Base-by-base conservation (phyloP, 2,329 filamentous ascomycete genomes). In the Domatiomyces catenatus region DNA sequence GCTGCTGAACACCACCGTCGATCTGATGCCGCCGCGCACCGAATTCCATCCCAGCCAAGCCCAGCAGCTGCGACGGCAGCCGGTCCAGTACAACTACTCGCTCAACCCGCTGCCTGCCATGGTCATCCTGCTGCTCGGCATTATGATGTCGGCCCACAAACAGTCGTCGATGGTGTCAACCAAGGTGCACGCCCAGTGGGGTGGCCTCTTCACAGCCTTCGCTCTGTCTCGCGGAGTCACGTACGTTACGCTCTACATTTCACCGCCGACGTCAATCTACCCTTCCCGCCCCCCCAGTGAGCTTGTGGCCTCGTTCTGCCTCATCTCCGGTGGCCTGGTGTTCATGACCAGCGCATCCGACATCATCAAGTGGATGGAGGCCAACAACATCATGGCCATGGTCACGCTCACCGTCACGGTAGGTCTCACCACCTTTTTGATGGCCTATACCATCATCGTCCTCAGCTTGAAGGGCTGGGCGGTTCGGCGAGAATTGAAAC, bases 181-280 rank as follows among this genome's bases (percentile, higher is more conserved):
- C 58, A 94, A 92, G 86, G 77, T 96, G 47, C 90, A 96, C 69
- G 83, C 83, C 63, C 89, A 95, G 67, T 96, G 90, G 90, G 90
- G 90, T 22, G 81, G 80, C 61, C 75, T 96, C 58, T 75, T 96
- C 49, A 76, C 86, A 46, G 87, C 83, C 22, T 89, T 87, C 50
- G 83, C 88, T 0, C 74, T 93, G 52, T 81, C 87, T 20, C 80
- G 90, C 46, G 80, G 75, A 1, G 69, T 86, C 50, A 94, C 88
- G 5, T 96, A 95, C 64, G 66, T 92, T 4, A 68, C 89, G 42
- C 68, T 86, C 52, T 96, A 84, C 66, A 70, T 95, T 49, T 81
- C 80, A 58, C 88, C 89, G 15, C 88, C 89, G 1, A 82, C 73
- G 24, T 94, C 87, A 0, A 76, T 85, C 54, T 74, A 89, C 18